Evolutionary conservation across 768 basidiomycete genomes (phyloP).

Genomic region (Leccinum subgranulosum): DNA sequence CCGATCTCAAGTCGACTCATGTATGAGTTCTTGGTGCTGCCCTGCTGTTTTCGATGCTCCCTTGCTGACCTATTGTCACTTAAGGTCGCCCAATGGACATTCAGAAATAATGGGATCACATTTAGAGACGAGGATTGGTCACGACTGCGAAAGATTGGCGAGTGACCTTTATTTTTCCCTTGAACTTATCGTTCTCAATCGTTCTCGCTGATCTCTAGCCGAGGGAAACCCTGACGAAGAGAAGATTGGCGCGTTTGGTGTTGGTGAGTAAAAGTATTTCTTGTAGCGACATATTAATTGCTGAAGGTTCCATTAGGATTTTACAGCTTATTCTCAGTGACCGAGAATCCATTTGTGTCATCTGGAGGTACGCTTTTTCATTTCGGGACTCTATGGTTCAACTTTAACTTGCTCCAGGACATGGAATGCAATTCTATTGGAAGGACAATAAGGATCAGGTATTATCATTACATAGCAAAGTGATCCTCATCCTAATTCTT

Average conservation of each 20-base stretch:
- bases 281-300: neutral
- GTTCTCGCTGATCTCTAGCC: neutral
- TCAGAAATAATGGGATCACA: slow-evolving; percentile 82
- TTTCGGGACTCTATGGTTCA: neutral
- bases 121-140: slow-evolving; percentile 49
- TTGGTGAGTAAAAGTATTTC: slow-evolving; percentile 10
- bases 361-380: slow-evolving; percentile 57
- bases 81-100: slow-evolving; percentile 78
- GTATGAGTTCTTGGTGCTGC: slow-evolving; percentile 35
- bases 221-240: slow-evolving; percentile 26
- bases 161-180: neutral
- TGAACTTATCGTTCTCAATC: neutral
- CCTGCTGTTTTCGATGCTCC: neutral
- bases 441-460: slow-evolving; percentile 90
- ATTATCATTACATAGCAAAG: neutral
- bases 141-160: slow-evolving; percentile 17
- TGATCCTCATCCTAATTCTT: neutral
- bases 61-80: neutral
- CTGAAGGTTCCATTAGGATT: slow-evolving; percentile 43
- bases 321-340: slow-evolving; percentile 79
- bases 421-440: slow-evolving; percentile 98
- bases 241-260: slow-evolving; percentile 27
- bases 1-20: slow-evolving; percentile 62
- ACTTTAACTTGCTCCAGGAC: slow-evolving; percentile 39
- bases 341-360: slow-evolving; percentile 78